Conservation (phyloP, 257 asterid genomes). For the Solanum habrochaites region DNA sequence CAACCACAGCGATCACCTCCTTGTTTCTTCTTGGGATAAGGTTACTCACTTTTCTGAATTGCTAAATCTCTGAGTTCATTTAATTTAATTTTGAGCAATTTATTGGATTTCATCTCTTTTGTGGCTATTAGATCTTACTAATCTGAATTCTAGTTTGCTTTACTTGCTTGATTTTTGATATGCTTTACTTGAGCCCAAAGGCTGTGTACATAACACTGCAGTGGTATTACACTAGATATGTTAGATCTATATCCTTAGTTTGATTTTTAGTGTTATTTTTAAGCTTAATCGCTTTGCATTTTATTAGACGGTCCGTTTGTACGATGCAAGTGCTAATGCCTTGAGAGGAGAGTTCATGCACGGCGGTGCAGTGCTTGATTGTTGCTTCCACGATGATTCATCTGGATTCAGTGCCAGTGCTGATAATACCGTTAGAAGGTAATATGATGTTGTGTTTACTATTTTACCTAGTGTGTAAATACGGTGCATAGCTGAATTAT, state of each 20-base stretch:
- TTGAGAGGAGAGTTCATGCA: constrained; percentile 77
- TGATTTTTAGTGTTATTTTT: not conserved
- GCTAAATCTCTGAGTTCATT: not conserved
- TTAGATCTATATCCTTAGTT: not conserved
- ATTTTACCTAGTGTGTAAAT: not conserved
- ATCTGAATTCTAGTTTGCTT: not conserved
- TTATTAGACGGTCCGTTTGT: constrained; percentile 57
- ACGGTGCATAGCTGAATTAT: not conserved
- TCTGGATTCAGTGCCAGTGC: constrained; percentile 84
- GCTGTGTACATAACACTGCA: not conserved
- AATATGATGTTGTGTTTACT: not conserved
- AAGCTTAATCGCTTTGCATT: not conserved
- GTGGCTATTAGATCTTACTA: not conserved
- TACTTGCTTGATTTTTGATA: not conserved
- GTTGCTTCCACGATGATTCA: constrained; percentile 88
- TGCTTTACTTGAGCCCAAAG: not conserved
- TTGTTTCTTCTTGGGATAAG: constrained; percentile 90
- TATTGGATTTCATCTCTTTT: not conserved
- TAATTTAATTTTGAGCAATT: not conserved
- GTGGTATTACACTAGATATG: not conserved
- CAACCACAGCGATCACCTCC: constrained; percentile 71
- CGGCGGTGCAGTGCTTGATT: constrained; percentile 77
- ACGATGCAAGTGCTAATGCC: constrained; percentile 82
- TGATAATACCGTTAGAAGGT: constrained; percentile 83
- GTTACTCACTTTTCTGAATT: constrained; percentile 11